Evolutionary conservation across 148 eudicot genomes (phyloP).

Genomic region (Salicornia ramosissima): DNA sequence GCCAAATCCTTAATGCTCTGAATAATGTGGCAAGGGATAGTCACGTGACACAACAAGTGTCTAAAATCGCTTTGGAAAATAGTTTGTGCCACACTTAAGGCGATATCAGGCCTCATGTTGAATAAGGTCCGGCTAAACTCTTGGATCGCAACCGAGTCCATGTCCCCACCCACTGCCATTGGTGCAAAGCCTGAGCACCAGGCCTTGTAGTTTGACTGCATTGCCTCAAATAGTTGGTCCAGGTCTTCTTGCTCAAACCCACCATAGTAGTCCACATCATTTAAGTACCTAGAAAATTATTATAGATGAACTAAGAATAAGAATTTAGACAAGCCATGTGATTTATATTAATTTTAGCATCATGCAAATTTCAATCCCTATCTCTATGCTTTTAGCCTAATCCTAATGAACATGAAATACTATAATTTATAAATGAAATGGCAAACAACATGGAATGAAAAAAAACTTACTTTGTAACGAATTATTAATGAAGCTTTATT

Average conservation of each 20-base stretch:
- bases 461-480: too few species aligned
- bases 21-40: constrained; percentile 73
- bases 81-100: constrained; percentile 55
- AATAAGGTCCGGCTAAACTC: constrained; percentile 86
- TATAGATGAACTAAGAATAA: not conserved
- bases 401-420: too few species aligned
- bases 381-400: too few species aligned
- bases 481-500: too few species aligned
- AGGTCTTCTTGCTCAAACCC: constrained; percentile 83
- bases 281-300: constrained; percentile 52
- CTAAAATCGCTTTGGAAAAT: constrained; percentile 72
- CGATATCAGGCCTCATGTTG: constrained; percentile 94
- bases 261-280: constrained; percentile 75
- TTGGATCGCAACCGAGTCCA: constrained; percentile 87
- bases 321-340: constrained; percentile 7
- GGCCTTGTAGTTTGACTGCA: constrained; percentile 73
- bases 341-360: not conserved
- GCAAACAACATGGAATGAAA: too few species aligned
- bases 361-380: not conserved
- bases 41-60: constrained; percentile 50
- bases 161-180: constrained; percentile 74
- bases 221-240: constrained; percentile 67
- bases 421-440: too few species aligned
- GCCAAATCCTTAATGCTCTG: constrained; percentile 90
- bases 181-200: constrained; percentile 90